These are phyloP conservation scores for carrot (Daucus carota) DNA, from an alignment of 129 eudicot genomes.

Conservation along the genomic window DNA sequence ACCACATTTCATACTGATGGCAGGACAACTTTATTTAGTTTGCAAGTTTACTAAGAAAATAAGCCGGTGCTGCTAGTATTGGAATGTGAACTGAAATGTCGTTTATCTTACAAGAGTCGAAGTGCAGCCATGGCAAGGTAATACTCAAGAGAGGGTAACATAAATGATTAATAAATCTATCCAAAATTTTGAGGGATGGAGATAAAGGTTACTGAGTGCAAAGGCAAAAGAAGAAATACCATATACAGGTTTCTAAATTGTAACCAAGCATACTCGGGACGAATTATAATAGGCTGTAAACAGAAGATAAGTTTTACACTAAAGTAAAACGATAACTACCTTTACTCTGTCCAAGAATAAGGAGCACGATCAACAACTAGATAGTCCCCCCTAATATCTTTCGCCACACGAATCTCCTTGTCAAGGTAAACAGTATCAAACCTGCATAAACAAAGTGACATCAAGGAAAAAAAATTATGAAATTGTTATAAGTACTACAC, in stretches of 20 bases:
- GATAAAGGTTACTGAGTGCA: background rate
- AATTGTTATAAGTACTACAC: background rate
- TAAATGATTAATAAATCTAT: background rate
- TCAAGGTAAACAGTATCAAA: conserved; percentile 78
- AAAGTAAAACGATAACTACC: conserved; percentile 13
- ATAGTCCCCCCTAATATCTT: conserved; percentile 85
- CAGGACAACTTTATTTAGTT: background rate
- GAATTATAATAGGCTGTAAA: background rate
- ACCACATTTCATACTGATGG: background rate
- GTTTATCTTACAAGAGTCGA: background rate
- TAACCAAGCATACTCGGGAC: background rate
- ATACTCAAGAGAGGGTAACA: background rate
- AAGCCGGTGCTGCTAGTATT: background rate
- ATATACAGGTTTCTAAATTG: background rate
- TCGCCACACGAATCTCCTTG: conserved; percentile 74
- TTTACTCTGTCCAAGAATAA: conserved; percentile 77
- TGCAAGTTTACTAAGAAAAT: background rate
- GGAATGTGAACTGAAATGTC: background rate
- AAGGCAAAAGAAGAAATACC: background rate
- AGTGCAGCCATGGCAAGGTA: background rate
- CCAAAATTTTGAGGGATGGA: background rate
- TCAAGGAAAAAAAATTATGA: background rate
- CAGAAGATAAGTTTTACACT: background rate
- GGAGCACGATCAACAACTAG: conserved; percentile 84
- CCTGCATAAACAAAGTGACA: conserved; percentile 38